Conservation (phyloP, 176 grass and related monocot genomes). For the Tillandsia leiboldiana region DNA sequence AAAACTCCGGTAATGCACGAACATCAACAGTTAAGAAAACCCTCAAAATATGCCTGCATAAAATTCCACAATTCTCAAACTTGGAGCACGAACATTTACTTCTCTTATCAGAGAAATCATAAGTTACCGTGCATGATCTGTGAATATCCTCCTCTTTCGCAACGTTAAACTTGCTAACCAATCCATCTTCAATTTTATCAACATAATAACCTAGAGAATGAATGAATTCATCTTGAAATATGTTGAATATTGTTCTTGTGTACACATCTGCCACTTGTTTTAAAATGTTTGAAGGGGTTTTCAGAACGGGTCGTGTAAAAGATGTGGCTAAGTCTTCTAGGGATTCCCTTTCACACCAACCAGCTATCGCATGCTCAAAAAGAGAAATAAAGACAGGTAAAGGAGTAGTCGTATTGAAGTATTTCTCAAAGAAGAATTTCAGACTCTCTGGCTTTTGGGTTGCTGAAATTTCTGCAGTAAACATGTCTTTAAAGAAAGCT, state of each 20-base stretch:
- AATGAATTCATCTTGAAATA: constrained; percentile 52
- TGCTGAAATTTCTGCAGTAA: constrained; percentile 62
- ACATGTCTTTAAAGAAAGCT: constrained; percentile 63
- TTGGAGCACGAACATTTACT: constrained; percentile 48
- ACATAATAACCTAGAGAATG: constrained; percentile 46
- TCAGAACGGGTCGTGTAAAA: constrained; percentile 51
- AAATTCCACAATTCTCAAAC: constrained; percentile 44
- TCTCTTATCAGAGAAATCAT: constrained; percentile 35
- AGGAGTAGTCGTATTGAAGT: constrained; percentile 39
- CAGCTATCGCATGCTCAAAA: constrained; percentile 54
- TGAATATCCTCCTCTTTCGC: constrained; percentile 25
- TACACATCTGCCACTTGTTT: constrained; percentile 47
- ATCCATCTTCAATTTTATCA: constrained; percentile 33
- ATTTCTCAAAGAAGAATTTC: constrained; percentile 82
- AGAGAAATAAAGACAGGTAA: constrained; percentile 51
- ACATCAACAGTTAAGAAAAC: constrained; percentile 56
- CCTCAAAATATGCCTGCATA: constrained; percentile 53
- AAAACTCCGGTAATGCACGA: constrained; percentile 39
- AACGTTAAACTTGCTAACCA: constrained; percentile 34
- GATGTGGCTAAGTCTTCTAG: constrained; percentile 57
- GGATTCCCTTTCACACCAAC: constrained; percentile 49
- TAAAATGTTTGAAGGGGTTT: constrained; percentile 42
- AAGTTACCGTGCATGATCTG: constrained; percentile 28
- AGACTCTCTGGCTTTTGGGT: constrained; percentile 65
- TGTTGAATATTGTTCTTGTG: constrained; percentile 36